Evolutionary conservation across 169 alveolate species (phyloP).

Genomic region (Eimeria necatrix): DNA sequence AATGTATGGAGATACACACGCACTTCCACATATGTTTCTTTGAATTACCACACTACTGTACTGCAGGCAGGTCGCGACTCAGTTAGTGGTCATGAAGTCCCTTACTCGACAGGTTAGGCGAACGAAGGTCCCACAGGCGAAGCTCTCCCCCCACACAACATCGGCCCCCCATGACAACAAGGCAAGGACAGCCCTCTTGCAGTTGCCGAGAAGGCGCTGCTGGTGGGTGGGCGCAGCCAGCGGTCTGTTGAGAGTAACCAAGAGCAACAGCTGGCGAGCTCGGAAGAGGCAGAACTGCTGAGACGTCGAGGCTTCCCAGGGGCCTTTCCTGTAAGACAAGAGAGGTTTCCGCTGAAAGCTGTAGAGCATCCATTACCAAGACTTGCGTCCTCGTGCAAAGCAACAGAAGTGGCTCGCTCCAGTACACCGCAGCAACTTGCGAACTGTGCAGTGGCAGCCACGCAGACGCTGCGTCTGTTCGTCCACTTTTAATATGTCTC

Average conservation of each 20-base stretch:
- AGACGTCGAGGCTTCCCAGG: slow-evolving; percentile 29
- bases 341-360: slow-evolving; percentile 18
- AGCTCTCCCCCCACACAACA: slow-evolving; percentile 75
- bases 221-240: neutral
- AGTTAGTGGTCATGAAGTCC: too few relatives aligned
- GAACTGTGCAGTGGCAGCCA: slow-evolving; percentile 67
- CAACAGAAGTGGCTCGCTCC: slow-evolving; percentile 52
- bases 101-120: neutral
- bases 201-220: neutral
- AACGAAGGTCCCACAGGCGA: slow-evolving; percentile 54
- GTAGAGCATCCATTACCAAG: slow-evolving; percentile 16
- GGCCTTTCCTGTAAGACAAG: slow-evolving; percentile 40
- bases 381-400: slow-evolving; percentile 54
- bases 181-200: neutral
- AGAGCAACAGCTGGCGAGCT: neutral
- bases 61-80: too few relatives aligned
- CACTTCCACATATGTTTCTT: too few relatives aligned
- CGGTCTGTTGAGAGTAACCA: neutral
- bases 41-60: too few relatives aligned
- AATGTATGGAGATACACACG: too few relatives aligned
- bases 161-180: slow-evolving; percentile 72
- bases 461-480: neutral
- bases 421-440: neutral
- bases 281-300: slow-evolving; percentile 1
- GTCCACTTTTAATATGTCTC: neutral